phyloP scores from a whole-genome alignment of 148 eudicot genomes.

The Silene conica region DNA sequence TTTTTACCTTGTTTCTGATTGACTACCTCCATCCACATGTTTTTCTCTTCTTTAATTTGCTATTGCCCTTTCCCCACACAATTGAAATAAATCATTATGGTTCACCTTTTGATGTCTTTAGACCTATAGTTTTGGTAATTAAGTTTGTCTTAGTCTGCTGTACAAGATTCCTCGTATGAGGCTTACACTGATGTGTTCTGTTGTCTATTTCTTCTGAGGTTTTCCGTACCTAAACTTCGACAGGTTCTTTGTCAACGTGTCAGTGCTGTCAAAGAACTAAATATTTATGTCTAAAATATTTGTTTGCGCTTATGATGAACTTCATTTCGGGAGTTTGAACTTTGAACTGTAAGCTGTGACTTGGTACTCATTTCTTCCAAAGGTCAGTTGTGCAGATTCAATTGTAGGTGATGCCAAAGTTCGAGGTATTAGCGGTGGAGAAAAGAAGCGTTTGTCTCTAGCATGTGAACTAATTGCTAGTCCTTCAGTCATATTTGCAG shows the following conservation, averaged over 20 bases:
- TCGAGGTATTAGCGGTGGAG: conserved; percentile 99
- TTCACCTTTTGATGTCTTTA: neutral
- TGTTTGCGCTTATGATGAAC: neutral
- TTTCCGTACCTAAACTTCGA: neutral
- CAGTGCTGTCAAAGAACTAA: conserved; percentile 1
- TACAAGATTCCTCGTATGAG: conserved; percentile 1
- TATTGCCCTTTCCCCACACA: neutral
- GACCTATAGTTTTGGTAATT: neutral
- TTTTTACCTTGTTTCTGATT: neutral
- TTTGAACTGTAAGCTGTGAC: neutral
- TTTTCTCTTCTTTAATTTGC: neutral
- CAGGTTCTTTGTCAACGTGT: neutral
- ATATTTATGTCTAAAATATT: neutral
- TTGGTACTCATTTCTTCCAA: conserved; percentile 25
- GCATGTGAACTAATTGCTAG: conserved; percentile 98
- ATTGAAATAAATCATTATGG: neutral
- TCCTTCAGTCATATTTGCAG: conserved; percentile 97
- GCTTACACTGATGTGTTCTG: neutral
- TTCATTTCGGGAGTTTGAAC: neutral
- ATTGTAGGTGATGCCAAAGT: conserved; percentile 97
- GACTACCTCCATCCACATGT: neutral
- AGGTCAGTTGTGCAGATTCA: conserved; percentile 97
- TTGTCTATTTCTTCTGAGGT: neutral
- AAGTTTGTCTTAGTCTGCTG: neutral
- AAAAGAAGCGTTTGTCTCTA: conserved; percentile 86